Evolutionary conservation across 306 rosid genomes (phyloP).

Genomic region (Quercus glauca): DNA sequence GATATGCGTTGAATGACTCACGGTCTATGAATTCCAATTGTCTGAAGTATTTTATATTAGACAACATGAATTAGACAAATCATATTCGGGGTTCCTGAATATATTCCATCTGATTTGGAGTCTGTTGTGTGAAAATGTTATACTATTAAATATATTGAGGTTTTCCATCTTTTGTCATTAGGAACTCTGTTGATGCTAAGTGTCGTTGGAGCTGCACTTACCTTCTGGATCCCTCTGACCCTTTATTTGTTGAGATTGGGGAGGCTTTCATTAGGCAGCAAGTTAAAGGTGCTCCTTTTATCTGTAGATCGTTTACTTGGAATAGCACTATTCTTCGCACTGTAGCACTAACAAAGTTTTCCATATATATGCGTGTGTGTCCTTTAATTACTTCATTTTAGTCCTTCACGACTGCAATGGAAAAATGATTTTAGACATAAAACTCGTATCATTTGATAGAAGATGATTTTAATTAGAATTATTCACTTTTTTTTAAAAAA

Average conservation of each 20-base stretch:
- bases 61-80: neutral
- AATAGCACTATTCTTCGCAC: neutral
- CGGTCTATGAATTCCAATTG: neutral
- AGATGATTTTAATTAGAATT: too few species aligned
- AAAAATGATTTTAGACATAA: neutral
- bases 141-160: constrained; percentile 23
- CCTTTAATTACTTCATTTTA: neutral
- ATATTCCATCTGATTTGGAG: neutral
- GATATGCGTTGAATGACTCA: neutral
- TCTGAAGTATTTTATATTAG: neutral
- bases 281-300: constrained; percentile 57
- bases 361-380: neutral
- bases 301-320: neutral
- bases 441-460: too few species aligned
- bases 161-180: constrained; percentile 29
- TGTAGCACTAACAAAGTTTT: neutral
- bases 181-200: constrained; percentile 80
- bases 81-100: constrained; percentile 10
- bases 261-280: constrained; percentile 73
- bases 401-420: neutral
- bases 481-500: too few species aligned
- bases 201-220: constrained; percentile 89
- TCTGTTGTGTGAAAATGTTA: constrained; percentile 6
- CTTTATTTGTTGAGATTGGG: constrained; percentile 84
- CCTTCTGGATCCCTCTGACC: constrained; percentile 97